phyloP scores from a whole-genome alignment of 257 asterid genomes.

The Misopates orontium region DNA sequence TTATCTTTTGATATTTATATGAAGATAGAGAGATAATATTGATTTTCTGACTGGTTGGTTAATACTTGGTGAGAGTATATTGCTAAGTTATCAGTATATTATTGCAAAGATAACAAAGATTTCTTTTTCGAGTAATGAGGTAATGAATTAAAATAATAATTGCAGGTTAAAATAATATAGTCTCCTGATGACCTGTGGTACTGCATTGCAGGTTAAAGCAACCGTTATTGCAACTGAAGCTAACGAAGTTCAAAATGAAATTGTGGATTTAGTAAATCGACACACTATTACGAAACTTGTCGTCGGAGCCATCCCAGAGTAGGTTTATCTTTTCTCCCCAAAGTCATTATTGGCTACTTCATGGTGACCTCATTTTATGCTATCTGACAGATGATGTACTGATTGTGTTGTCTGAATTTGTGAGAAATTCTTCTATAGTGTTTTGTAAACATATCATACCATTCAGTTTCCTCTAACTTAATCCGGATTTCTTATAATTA shows the following conservation, averaged over 20 bases:
- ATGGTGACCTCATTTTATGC: slow-evolving; percentile 8
- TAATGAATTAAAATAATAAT: no score
- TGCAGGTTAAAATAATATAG: no score
- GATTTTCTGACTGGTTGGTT: no score
- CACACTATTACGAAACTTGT: slow-evolving; percentile 60
- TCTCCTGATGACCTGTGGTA: slow-evolving; percentile 18
- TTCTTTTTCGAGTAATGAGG: no score
- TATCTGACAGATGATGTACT: background rate
- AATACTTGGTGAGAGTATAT: no score
- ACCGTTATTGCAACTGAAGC: slow-evolving; percentile 58
- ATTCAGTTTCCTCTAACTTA: background rate
- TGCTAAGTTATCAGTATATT: no score
- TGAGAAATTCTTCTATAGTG: background rate
- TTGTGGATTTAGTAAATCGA: slow-evolving; percentile 58
- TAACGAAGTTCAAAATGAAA: slow-evolving; percentile 60
- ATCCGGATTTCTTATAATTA: background rate
- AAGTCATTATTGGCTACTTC: slow-evolving; percentile 9
- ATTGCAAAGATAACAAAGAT: no score
- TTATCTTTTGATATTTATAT: background rate
- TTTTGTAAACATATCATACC: background rate
- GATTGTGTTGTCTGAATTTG: background rate
- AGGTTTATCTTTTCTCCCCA: slow-evolving; percentile 33
- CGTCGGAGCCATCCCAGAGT: slow-evolving; percentile 78
- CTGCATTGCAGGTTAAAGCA: slow-evolving; percentile 63
- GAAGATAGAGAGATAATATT: no score